Base-by-base conservation (phyloP, 371 early-diverging fungal species). In the Blyttiomyces sp. region DNA sequence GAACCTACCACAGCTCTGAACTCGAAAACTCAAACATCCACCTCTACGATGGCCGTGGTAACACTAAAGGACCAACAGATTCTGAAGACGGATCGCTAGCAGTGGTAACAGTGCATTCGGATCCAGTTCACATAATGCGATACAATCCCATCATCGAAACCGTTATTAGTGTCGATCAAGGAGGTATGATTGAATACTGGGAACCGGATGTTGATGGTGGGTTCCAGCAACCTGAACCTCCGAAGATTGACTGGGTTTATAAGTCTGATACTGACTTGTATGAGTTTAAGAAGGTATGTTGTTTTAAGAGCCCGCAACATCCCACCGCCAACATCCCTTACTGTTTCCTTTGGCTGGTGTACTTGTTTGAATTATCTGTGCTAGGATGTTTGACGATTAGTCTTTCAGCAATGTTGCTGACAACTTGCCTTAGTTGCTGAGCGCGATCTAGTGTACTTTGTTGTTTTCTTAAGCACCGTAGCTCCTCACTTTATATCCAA, bases 171-270 rank as follows among this genome's bases (percentile, higher is more conserved):
- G 86, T 87, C 1, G 98, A 97, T 69, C 66, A 71, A 11, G 72
- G 83, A 6, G 98, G 98, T 27, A 91, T 89, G 84, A 61, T 95
- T 0, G 98, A 97, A 69, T 96, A 94, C 64, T 97, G 96, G 96
- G 57, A 70, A 7, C 87, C 93, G 5, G 68, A 78, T 60, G 11
- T 61, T 19, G 82, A 82, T 4, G 35, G 27, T n/a, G 75, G 64
- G 1, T 69, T 68, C 42, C 49, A 23, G 0, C 59, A 70, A 85
- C 44, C 91, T 84, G 1, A 43, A 30, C 54, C 61, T 3, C 78
- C 79, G 27, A 73, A 74, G 0, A 72, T 95, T 5, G 76, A 65
- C 0, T 97, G 92, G 71, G 80, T 83, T 55, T 81, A 85, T 66
- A 97, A 96, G 78, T 82, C 89, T 7, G 91, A 95, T 45, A 97